Base-by-base conservation (phyloP, 805 yeast species). In the Myxozyma udenii region DNA sequence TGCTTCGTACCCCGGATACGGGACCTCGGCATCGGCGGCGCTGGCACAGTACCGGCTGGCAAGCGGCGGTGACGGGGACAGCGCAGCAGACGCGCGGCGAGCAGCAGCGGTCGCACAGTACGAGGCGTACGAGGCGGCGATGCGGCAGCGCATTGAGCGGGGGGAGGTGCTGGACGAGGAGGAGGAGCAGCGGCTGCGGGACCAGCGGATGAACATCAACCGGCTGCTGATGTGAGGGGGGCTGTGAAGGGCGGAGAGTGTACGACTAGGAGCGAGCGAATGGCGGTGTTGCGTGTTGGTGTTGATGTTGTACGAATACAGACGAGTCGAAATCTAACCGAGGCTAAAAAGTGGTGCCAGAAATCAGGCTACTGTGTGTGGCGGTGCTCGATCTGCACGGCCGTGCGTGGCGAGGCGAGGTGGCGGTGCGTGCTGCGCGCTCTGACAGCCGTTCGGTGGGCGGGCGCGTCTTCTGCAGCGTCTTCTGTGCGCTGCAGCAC, bases 161-260 rank as follows among this genome's bases (percentile, higher is more conserved):
- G 46, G 41, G 12, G 48, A 51, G 36, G 46, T 36, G 2, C 22
- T 46, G 19, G 52, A 48, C 26, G 55, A 50, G 24, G 57, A 48
- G 24, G 57, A 53, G 45, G 51, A 48, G 41, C 53, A 44, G 40
- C 41, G 49, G 32, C 21, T 53, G 23, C 53, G 57, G n/a, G 57
- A 53, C 14, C 50, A 45, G 45, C 36, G 57, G 35, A 53, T 53
- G 57, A 53, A 53, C 35, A 53, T 53, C 45, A 53, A 53, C 36
- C 46, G 53, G 25, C 23, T 53, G 53, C 26, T 53, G 35, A 45
- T 48, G 53, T 53, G 28, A 46, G 33, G 12, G 33, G 14, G 33
- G 9, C 33, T 9, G 33, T 28, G 33, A 9, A 28, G 33, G 14
- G 33, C 33, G 9, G 33, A 9, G 33, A 28, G 33, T 28, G 33